Evolutionary conservation across 495 filamentous ascomycete genomes (phyloP).

Genomic region (Tuber melanosporum): DNA sequence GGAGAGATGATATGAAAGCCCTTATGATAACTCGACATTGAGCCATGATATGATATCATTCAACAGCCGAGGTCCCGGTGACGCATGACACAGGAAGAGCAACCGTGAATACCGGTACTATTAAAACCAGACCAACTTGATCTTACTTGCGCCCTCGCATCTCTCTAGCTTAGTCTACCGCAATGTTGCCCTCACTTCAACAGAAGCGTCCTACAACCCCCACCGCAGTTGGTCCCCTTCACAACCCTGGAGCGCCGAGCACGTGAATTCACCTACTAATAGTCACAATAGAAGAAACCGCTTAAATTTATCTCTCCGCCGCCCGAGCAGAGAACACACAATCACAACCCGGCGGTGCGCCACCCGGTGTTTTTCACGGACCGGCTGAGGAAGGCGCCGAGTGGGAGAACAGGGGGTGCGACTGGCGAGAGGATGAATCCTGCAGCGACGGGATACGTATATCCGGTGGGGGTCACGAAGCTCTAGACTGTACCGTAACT

Average conservation of each 20-base stretch:
- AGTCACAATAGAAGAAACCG: slow-evolving; percentile 8
- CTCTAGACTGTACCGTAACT: neutral
- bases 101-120: neutral
- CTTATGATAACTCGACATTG: neutral
- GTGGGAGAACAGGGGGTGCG: slow-evolving; percentile 22
- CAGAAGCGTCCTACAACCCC: slow-evolving; percentile 16
- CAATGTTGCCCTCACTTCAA: slow-evolving; percentile 31
- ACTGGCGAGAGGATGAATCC: slow-evolving; percentile 43
- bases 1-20: neutral
- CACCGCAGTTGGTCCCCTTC: slow-evolving; percentile 12
- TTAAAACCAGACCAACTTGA: slow-evolving; percentile 8
- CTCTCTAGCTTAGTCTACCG: neutral
- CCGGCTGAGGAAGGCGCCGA: slow-evolving; percentile 47
- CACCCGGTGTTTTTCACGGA: slow-evolving; percentile 59
- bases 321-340: slow-evolving; percentile 30
- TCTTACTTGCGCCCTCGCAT: neutral
- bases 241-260: neutral
- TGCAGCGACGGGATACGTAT: slow-evolving; percentile 53
- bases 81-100: neutral
- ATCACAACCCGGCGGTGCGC: slow-evolving; percentile 47
- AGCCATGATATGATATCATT: neutral
- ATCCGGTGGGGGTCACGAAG: slow-evolving; percentile 9
- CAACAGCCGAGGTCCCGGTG: slow-evolving; percentile 10
- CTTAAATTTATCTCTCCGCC: slow-evolving; percentile 10
- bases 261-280: slow-evolving; percentile 5